Evolutionary conservation across 2,329 filamentous ascomycete genomes (phyloP), one percentile per base, ranked within the genome.

Genomic region (Blumeriella jaapii): DNA sequence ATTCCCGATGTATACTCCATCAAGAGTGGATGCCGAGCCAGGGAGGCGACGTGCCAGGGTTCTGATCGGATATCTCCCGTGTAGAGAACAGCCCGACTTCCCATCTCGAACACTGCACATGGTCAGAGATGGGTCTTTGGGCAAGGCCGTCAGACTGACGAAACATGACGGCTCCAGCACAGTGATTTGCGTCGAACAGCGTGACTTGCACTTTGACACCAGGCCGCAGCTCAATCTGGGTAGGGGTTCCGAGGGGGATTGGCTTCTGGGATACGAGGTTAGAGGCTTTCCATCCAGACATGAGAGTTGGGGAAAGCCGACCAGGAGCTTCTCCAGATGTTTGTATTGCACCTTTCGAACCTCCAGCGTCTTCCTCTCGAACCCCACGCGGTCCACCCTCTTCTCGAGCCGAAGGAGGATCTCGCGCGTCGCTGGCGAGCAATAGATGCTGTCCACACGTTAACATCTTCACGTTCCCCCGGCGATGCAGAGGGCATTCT

Each of bases 181-280:
- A 96, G 54, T 95, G 89, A 49, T 96, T 95, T 1, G 89, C 86
- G 61, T 94, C 81, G 33, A 95, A 72, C 0, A 95, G 64, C 0
- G 86, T 95, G 12, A 93, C 83, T 29, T 77, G 74, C 15, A 95
- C 74, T n/a, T 60, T 62, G 29, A 70, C 68, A 1, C 72, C 71
- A 0, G 78, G 82, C 1, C 65, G 67, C 2, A 95, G 65, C 50
- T 93, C 83, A 29, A 96, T 72, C 3, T 62, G 59, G 0, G 78
- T 87, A 0, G 85, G 83, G 0, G 84, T 85, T 31, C 91, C 78
- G 6, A 94, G 60, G 1, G 87, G 87, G 19, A 96, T 68, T 0
- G 85, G 69, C 59, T 87, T 86, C 73, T 79, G 18, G 6, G 11
- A 29, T n/a, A n/a, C n/a, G n/a, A n/a, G n/a, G n/a, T n/a, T n/a